A percentile compares a stretch with the other conserved stretches of the same genome.
These are phyloP conservation scores for Coemansia sp. DNA, from an alignment of 192 early-diverging fungal species.

Conservation along the genomic window DNA sequence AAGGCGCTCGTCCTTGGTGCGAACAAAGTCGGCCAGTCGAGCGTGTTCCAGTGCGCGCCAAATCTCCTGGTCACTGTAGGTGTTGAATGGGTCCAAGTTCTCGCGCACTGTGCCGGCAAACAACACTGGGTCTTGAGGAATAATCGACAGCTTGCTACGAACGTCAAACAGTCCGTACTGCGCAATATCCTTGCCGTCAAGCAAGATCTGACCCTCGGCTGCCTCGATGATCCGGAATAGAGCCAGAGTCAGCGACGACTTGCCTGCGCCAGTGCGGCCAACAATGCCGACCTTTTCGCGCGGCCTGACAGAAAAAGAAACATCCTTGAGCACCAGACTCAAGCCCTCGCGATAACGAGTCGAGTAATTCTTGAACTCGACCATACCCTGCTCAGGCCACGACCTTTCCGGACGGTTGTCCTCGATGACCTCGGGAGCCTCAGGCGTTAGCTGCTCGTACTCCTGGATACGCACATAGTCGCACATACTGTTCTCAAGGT, in stretches of 20 bases:
- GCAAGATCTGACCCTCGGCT: slow-evolving; percentile 59
- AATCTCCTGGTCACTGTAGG: slow-evolving; percentile 57
- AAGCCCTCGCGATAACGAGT: slow-evolving; percentile 81
- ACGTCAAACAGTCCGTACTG: slow-evolving; percentile 54
- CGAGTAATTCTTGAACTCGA: slow-evolving; percentile 77
- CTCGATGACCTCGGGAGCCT: slow-evolving; percentile 73
- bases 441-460: slow-evolving; percentile 75
- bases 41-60: slow-evolving; percentile 72
- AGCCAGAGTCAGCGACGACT: slow-evolving; percentile 60
- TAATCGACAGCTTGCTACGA: slow-evolving; percentile 68
- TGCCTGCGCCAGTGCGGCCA: slow-evolving; percentile 73
- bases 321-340: slow-evolving; percentile 71
- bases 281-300: slow-evolving; percentile 63
- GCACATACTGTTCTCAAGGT: slow-evolving; percentile 76
- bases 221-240: slow-evolving; percentile 71
- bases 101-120: slow-evolving; percentile 65
- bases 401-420: slow-evolving; percentile 56
- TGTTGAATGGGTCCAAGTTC: slow-evolving; percentile 56
- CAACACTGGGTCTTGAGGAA: slow-evolving; percentile 84
- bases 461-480: slow-evolving; percentile 81
- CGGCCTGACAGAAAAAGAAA: slow-evolving; percentile 36
- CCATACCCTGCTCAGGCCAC: slow-evolving; percentile 76
- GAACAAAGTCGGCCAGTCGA: slow-evolving; percentile 65
- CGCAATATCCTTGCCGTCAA: slow-evolving; percentile 66
- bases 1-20: slow-evolving; percentile 61